These are phyloP conservation scores for Corylus avellana DNA, from an alignment of 306 rosid species.

Conservation along the genomic window DNA sequence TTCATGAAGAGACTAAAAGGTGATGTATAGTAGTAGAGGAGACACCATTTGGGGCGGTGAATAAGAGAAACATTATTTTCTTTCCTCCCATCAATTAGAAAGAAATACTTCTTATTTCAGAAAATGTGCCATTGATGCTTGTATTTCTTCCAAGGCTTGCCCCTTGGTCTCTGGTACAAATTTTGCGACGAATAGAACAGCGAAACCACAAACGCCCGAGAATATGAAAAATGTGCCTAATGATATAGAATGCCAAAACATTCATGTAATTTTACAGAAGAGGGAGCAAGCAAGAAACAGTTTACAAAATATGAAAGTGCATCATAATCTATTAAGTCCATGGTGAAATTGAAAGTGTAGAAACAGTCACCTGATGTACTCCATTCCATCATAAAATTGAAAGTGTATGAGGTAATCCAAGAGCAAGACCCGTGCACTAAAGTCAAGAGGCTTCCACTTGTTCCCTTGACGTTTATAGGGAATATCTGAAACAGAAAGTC, in stretches of 20 bases:
- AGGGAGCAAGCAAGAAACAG: neutral
- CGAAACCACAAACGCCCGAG: slow-evolving; percentile 16
- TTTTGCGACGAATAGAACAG: slow-evolving; percentile 32
- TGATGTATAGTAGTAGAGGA: no score
- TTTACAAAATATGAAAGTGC: no score
- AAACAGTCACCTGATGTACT: slow-evolving; percentile 35
- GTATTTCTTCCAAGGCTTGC: slow-evolving; percentile 37
- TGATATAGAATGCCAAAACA: slow-evolving; percentile 7
- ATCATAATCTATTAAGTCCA: no score
- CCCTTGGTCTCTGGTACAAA: slow-evolving; percentile 45
- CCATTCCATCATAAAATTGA: slow-evolving; percentile 45
- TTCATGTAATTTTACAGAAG: neutral
- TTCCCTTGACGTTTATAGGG: slow-evolving; percentile 46
- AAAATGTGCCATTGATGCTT: slow-evolving; percentile 26
- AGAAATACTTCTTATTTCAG: neutral
- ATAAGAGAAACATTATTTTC: no score
- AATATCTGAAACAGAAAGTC: slow-evolving; percentile 24
- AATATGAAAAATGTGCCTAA: slow-evolving; percentile 43
- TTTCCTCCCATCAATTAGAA: no score
- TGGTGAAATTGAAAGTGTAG: neutral
- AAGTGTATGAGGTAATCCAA: slow-evolving; percentile 35
- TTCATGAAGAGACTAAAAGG: no score
- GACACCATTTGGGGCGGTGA: no score
- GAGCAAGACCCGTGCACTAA: slow-evolving; percentile 32
- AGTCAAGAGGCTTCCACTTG: slow-evolving; percentile 42